Percentiles rank a stretch among this genome's conserved stretches.
Conservation (phyloP, 1,139 yeast genomes). For the Zygoascus hellenicus region DNA sequence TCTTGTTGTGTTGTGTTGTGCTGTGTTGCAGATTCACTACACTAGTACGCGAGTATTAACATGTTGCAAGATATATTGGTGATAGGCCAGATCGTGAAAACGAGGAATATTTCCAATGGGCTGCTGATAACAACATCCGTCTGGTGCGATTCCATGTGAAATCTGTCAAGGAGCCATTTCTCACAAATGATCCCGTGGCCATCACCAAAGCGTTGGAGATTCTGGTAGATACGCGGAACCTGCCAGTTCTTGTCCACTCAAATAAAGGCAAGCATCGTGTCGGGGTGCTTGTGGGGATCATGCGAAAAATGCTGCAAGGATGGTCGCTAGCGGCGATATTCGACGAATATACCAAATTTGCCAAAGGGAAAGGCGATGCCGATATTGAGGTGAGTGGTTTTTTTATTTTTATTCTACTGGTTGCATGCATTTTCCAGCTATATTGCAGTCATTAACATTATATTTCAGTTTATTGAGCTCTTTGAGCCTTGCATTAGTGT, state of each 20-base stretch:
- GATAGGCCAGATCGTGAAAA: conserved; percentile 53
- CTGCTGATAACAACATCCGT: conserved; percentile 48
- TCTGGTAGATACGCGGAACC: conserved; percentile 62
- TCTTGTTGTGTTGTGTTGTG: no score
- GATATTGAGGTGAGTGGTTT: conserved; percentile 58
- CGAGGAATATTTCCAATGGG: conserved; percentile 60
- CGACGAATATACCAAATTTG: conserved; percentile 89
- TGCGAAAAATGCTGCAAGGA: conserved; percentile 79
- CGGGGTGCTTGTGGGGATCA: conserved; percentile 83
- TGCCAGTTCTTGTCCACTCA: conserved; percentile 84
- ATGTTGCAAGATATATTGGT: conserved; percentile 45
- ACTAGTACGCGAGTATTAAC: not conserved
- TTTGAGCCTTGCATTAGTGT: conserved; percentile 26
- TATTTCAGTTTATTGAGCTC: conserved; percentile 26
- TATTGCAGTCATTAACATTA: not conserved
- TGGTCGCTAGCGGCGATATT: conserved; percentile 92
- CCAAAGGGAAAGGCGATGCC: conserved; percentile 88
- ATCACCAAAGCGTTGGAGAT: conserved; percentile 58
- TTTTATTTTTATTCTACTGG: not conserved
- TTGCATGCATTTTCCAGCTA: not conserved
- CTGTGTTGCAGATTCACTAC: no score
- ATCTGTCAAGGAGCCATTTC: conserved; percentile 70
- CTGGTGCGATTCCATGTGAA: conserved; percentile 61
- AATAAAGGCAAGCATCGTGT: conserved; percentile 94
- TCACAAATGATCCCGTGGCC: conserved; percentile 50